Percentiles rank a stretch among this genome's conserved stretches.
phyloP scores from a whole-genome alignment of 2,329 filamentous ascomycete genomes.

The Cladorrhinum sp. region DNA sequence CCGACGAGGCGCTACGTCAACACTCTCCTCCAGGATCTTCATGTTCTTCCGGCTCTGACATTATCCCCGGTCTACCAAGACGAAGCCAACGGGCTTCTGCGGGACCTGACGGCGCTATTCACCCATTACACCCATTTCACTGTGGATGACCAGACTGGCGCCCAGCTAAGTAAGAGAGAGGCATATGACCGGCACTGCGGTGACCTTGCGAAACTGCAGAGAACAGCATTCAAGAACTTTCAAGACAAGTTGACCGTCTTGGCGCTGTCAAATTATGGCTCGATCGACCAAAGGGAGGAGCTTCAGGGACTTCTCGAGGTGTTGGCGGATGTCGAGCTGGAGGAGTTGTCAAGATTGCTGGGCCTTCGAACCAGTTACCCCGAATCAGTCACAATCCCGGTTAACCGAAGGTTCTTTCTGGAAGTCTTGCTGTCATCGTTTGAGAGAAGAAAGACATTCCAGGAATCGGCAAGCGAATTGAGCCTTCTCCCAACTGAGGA shows the following conservation, averaged over 20 bases:
- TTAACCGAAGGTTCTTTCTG: constrained; percentile 61
- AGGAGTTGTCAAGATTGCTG: constrained; percentile 64
- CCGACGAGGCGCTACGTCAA: constrained; percentile 94
- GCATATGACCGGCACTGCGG: constrained; percentile 79
- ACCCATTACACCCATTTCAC: constrained; percentile 85
- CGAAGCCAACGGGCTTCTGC: constrained; percentile 70
- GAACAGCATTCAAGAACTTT: constrained; percentile 75
- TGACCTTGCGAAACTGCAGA: constrained; percentile 73
- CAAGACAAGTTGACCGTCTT: constrained; percentile 88
- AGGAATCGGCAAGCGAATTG: constrained; percentile 70
- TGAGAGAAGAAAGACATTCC: constrained; percentile 77
- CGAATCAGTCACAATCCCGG: constrained; percentile 58
- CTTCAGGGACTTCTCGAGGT: constrained; percentile 70
- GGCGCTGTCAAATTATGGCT: constrained; percentile 86
- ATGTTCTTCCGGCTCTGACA: constrained; percentile 72
- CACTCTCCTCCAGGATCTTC: constrained; percentile 78
- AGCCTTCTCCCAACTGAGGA: constrained; percentile 80
- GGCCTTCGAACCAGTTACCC: constrained; percentile 84
- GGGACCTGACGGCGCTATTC: constrained; percentile 77
- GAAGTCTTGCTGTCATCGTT: constrained; percentile 74
- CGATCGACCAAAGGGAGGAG: constrained; percentile 77
- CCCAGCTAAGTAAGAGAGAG: constrained; percentile 67
- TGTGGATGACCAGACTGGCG: constrained; percentile 85
- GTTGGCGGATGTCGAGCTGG: constrained; percentile 72
- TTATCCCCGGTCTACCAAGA: constrained; percentile 76